Base-by-base conservation (phyloP, 257 asterid genomes). In the Nicotiana paniculata region DNA sequence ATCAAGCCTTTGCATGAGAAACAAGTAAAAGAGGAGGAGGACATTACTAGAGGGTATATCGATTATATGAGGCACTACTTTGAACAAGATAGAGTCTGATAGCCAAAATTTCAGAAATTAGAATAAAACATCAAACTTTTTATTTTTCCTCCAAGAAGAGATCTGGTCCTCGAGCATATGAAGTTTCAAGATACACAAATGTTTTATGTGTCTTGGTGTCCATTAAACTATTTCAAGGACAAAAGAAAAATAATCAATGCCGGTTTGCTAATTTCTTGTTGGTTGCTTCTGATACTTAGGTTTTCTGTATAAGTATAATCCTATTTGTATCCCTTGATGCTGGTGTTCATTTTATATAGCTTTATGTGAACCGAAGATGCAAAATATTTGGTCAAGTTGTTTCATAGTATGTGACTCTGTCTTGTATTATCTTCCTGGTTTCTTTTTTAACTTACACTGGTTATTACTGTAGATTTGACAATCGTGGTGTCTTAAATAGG, bases 21-120 rank as follows among this genome's bases (percentile, higher is more conserved):
- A n/a, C 94, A 90, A 87, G 90, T 93, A 84, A 86, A 83, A 75
- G 92, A 92, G 90, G 99, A 96, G 89, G 97, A 96, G 84, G 89
- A 90, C 84, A 88, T 96, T 87, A 90, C 97, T 17, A 92, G 95
- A 89, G 96, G 89, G 98, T 96, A 93, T 80, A 91, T 63, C 39
- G 5, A 39, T 30, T 81, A n/a, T 54, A 66, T 81, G 35, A 54
- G 64, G 55, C 68, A 43, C 66, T 35, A 28, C 69, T 69, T 59
- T 68, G 30, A 57, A 30, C 63, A 74, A 63, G 69, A 18, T 74
- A 46, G 62, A 74, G 13, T 48, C 61, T 48, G 79, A 48, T 15
- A 48, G 62, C 37, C 43, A 74, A 74, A 51, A 51, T 51, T 75
- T 75, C 63, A 51, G 63, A 75, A 75, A 63, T 28, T 63, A 26